phyloP scores from a whole-genome alignment of 2,329 filamentous ascomycete species.

The Septoria petroselini region DNA sequence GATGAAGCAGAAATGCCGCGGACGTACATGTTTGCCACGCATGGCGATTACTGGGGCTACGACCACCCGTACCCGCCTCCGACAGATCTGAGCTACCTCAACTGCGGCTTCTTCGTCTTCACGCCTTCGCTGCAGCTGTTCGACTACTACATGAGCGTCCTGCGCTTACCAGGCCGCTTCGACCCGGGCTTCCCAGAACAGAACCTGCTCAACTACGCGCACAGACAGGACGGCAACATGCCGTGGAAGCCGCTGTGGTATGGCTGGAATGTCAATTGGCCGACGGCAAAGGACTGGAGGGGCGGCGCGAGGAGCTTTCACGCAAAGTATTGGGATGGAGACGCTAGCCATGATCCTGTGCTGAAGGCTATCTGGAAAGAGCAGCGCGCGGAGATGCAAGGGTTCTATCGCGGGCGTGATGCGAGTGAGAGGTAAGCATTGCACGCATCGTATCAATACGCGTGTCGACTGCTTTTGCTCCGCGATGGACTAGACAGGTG shows the following conservation, averaged over 20 bases:
- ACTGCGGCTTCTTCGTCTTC: slow-evolving; percentile 42
- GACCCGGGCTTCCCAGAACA: slow-evolving; percentile 39
- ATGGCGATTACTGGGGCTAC: slow-evolving; percentile 36
- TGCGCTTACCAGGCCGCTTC: slow-evolving; percentile 37
- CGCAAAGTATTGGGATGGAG: slow-evolving; percentile 43
- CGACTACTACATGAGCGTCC: slow-evolving; percentile 39
- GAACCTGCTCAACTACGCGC: slow-evolving; percentile 43
- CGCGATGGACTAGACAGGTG: no score
- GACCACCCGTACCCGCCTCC: slow-evolving; percentile 36
- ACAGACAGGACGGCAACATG: slow-evolving; percentile 42
- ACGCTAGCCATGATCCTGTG: slow-evolving; percentile 37
- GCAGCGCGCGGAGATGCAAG: slow-evolving; percentile 40
- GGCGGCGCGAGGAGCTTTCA: slow-evolving; percentile 40
- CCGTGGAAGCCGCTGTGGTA: slow-evolving; percentile 42
- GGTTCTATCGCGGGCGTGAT: slow-evolving; percentile 36
- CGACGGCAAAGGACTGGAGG: slow-evolving; percentile 39
- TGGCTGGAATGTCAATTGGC: slow-evolving; percentile 43
- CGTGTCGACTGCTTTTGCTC: no score
- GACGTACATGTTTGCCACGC: slow-evolving; percentile 42
- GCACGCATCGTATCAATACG: no score
- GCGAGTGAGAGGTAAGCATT: not conserved
- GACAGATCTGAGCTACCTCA: slow-evolving; percentile 34
- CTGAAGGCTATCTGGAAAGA: slow-evolving; percentile 39
- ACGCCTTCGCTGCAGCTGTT: slow-evolving; percentile 37
- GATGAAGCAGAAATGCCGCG: slow-evolving; percentile 41